Conservation (phyloP, 2,329 filamentous ascomycete genomes). For the Ascochyta fabae region DNA sequence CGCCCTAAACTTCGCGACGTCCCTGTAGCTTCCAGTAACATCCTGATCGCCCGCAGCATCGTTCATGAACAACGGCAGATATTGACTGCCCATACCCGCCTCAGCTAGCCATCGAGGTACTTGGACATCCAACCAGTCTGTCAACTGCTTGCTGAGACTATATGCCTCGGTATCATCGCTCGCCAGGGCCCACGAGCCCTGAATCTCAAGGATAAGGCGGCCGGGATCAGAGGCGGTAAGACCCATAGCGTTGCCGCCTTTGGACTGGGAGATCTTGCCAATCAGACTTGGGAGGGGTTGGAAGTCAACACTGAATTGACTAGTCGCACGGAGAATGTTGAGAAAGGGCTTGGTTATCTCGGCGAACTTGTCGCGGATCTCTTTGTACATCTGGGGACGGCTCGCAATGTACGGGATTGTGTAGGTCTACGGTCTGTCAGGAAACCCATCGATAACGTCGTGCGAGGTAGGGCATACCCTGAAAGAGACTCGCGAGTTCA, state of each 20-base stretch:
- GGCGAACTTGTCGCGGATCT: conserved; percentile 42
- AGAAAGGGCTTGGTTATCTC: conserved; percentile 35
- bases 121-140: conserved; percentile 30
- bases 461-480: conserved; percentile 18
- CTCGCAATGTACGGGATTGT: conserved; percentile 33
- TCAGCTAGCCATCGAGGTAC: conserved; percentile 32
- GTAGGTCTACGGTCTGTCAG: conserved; percentile 27
- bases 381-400: conserved; percentile 44
- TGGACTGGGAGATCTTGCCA: conserved; percentile 23
- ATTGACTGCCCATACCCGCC: conserved; percentile 26
- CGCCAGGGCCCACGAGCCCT: conserved; percentile 25
- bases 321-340: conserved; percentile 16
- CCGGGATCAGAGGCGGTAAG: conserved; percentile 28
- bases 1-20: conserved; percentile 27
- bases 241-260: conserved; percentile 37
- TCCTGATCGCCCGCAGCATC: conserved; percentile 32
- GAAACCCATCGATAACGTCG: neutral
- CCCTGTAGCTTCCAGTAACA: conserved; percentile 29
- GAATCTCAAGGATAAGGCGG: conserved; percentile 31
- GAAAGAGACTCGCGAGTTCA: conserved; percentile 30
- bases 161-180: conserved; percentile 24
- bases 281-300: conserved; percentile 31
- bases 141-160: conserved; percentile 24
- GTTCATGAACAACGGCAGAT: conserved; percentile 34
- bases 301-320: conserved; percentile 34